phyloP scores from a whole-genome alignment of 108 stramenopile genomes.

The Nitzschia putrida region DNA sequence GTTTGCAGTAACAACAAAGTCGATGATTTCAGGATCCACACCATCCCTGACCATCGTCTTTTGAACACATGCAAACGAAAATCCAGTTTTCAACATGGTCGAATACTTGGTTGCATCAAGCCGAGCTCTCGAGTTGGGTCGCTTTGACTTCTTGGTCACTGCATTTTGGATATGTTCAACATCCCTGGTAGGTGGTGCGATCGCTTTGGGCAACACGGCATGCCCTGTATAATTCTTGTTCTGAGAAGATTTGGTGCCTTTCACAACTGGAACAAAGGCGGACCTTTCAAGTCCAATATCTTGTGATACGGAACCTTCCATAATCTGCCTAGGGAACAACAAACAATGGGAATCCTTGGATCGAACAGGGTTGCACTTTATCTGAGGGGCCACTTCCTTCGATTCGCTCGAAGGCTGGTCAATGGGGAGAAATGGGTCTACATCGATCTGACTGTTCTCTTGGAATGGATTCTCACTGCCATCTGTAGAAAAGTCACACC shows the following conservation, averaged over 20 bases:
- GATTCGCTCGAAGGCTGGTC: neutral
- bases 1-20: constrained; percentile 1
- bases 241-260: neutral
- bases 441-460: neutral
- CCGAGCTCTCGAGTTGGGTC: neutral
- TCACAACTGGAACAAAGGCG: too few relatives aligned
- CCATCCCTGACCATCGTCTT: constrained; percentile 23
- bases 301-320: too few relatives aligned
- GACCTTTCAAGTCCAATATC: too few relatives aligned
- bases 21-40: constrained; percentile 18
- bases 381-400: too few relatives aligned
- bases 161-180: constrained; percentile 5
- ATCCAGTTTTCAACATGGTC: constrained; percentile 12
- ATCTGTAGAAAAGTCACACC: constrained; percentile 19
- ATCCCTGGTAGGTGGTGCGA: constrained; percentile 7
- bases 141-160: neutral
- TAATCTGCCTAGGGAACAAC: too few relatives aligned
- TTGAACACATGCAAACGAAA: constrained; percentile 15
- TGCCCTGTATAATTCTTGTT: neutral
- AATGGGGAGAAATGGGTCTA: neutral
- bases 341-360: too few relatives aligned
- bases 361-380: too few relatives aligned
- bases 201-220: neutral
- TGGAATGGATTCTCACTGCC: constrained; percentile 18
- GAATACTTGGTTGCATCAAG: constrained; percentile 25